phyloP scores from a whole-genome alignment of 371 early-diverging fungal genomes.

The Mortierella sp. region DNA sequence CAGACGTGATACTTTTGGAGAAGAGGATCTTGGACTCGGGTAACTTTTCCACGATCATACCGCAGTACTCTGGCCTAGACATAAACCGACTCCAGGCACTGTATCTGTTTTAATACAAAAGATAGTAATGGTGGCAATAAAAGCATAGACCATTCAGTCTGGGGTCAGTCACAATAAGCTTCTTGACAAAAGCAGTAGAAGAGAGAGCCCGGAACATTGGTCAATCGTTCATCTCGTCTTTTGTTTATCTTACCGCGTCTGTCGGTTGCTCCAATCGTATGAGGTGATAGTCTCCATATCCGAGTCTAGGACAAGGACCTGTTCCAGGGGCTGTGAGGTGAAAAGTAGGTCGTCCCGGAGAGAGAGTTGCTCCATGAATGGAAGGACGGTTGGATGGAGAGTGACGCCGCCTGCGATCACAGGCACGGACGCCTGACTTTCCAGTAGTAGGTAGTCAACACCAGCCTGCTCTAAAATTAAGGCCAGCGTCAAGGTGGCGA shows the following conservation, averaged over 20 bases:
- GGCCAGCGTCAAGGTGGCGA: conserved; percentile 40
- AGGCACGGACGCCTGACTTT: conserved; percentile 35
- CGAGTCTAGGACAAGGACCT: conserved; percentile 25
- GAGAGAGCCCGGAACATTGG: neutral
- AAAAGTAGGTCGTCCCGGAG: conserved; percentile 47
- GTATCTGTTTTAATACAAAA: no score
- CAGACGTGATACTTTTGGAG: conserved; percentile 18
- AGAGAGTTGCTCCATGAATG: conserved; percentile 37
- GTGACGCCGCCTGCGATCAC: conserved; percentile 38
- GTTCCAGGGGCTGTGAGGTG: conserved; percentile 44
- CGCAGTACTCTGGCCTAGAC: conserved; percentile 40
- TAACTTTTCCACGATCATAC: conserved; percentile 30
- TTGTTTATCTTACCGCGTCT: conserved; percentile 21
- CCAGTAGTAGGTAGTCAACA: conserved; percentile 41
- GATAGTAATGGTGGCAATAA: neutral
- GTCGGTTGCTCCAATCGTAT: conserved; percentile 39
- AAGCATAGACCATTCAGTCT: conserved; percentile 1
- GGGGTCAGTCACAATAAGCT: neutral
- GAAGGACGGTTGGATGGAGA: conserved; percentile 42
- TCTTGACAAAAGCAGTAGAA: neutral
- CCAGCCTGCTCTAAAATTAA: conserved; percentile 40
- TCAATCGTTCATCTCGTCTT: neutral
- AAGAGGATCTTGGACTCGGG: conserved; percentile 41
- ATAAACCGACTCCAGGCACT: conserved; percentile 45
- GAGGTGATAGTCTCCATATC: conserved; percentile 29